These are phyloP conservation scores for Cystobasidium onofrii DNA, from an alignment of 768 basidiomycete genomes.

Conservation along the genomic window DNA sequence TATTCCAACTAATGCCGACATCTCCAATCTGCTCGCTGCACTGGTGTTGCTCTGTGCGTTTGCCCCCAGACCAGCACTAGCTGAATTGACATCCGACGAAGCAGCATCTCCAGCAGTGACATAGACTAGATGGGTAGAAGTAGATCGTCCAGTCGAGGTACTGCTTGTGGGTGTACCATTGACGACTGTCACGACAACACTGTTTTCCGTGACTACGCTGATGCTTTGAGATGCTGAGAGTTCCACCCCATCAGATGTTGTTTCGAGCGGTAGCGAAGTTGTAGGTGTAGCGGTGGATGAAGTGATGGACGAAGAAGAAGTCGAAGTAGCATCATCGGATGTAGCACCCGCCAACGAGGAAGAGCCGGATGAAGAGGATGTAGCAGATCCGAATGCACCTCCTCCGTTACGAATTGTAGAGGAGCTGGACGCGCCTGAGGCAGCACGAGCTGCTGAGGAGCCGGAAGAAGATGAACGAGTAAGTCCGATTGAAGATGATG, in stretches of 20 bases:
- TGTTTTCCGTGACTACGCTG: constrained; percentile 11
- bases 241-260: constrained; percentile 20
- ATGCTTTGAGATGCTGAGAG: background rate
- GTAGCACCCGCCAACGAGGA: background rate
- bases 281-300: background rate
- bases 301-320: background rate
- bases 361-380: constrained; percentile 3
- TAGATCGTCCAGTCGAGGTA: constrained; percentile 21
- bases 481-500: background rate
- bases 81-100: background rate
- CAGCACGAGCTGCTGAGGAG: background rate
- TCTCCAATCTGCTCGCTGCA: constrained; percentile 11
- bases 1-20: background rate
- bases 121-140: constrained; percentile 16
- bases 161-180: constrained; percentile 3
- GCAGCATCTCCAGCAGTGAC: constrained; percentile 7
- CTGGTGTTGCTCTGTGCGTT: background rate
- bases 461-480: background rate
- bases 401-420: background rate
- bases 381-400: background rate
- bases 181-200: constrained; percentile 18
- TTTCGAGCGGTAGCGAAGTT: background rate
- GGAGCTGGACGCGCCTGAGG: background rate
- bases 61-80: background rate
- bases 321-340: background rate